A percentile compares a stretch with the other conserved stretches of the same genome.
phyloP scores from a whole-genome alignment of 306 rosid species.

The Fragaria ananassa region DNA sequence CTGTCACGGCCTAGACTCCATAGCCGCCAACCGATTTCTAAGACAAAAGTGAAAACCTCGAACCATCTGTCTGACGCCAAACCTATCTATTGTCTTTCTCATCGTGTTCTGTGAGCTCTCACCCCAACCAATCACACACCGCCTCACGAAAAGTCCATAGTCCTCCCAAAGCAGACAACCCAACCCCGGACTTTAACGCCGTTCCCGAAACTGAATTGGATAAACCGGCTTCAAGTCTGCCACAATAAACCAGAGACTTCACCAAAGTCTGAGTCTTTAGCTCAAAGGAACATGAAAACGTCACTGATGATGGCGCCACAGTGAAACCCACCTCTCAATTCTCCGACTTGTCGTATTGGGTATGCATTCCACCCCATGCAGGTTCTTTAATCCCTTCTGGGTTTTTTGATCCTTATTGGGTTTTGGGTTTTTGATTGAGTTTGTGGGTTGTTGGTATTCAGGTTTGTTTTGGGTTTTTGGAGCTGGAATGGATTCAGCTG shows the following conservation, averaged over 20 bases:
- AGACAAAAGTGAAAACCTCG: not conserved
- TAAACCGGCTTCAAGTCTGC: not conserved
- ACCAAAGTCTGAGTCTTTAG: not conserved
- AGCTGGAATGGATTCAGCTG: conserved; percentile 2
- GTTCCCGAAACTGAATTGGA: not conserved
- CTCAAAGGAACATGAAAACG: not conserved
- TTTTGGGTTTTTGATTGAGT: not conserved
- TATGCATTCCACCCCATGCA: not conserved
- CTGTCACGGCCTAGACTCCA: not conserved
- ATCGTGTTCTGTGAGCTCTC: not conserved
- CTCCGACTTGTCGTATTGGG: not conserved
- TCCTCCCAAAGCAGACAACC: not conserved
- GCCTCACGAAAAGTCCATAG: not conserved
- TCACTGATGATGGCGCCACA: not conserved
- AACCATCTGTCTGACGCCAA: not conserved
- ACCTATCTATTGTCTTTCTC: not conserved
- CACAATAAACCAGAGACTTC: not conserved
- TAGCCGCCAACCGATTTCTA: not conserved
- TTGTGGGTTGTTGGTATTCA: conserved; percentile 6
- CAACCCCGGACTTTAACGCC: not conserved
- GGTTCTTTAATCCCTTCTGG: not conserved
- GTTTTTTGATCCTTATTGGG: not conserved
- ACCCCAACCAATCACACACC: conserved; percentile 2
- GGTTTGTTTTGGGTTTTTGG: not conserved
- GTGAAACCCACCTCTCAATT: not conserved